These are phyloP conservation scores for Thozetella sp. DNA, from an alignment of 495 filamentous ascomycete genomes.

Conservation along the genomic window DNA sequence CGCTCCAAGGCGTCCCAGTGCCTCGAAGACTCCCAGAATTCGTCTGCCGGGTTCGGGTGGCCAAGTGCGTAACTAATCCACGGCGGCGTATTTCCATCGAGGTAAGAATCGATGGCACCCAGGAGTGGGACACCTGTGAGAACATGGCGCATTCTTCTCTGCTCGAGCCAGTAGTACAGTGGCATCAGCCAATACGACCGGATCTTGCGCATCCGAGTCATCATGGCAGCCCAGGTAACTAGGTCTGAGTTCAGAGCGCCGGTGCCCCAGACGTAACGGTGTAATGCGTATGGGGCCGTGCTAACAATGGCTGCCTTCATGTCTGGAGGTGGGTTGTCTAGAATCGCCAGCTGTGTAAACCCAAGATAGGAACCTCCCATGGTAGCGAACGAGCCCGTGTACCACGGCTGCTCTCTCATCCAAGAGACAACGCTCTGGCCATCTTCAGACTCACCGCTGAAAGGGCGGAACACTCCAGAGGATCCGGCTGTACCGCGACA, in stretches of 20 bases:
- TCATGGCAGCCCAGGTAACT: constrained; percentile 15
- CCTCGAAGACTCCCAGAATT: constrained; percentile 14
- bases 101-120: constrained; percentile 15
- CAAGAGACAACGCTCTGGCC: constrained; percentile 28
- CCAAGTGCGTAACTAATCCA: constrained; percentile 13
- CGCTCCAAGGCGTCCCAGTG: constrained; percentile 20
- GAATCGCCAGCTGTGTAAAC: constrained; percentile 29
- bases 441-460: constrained; percentile 18
- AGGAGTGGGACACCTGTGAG: constrained; percentile 10
- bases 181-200: too few relatives aligned
- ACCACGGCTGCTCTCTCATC: constrained; percentile 38
- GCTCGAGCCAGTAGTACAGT: neutral
- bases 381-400: constrained; percentile 31
- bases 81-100: constrained; percentile 17
- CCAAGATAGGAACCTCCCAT: constrained; percentile 28
- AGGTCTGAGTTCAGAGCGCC: constrained; percentile 24
- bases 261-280: constrained; percentile 19
- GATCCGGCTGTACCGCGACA: constrained; percentile 28
- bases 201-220: neutral
- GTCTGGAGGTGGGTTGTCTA: constrained; percentile 24
- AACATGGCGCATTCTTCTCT: neutral
- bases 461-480: constrained; percentile 16
- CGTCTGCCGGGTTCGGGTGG: constrained; percentile 11
- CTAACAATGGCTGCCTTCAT: constrained; percentile 26
- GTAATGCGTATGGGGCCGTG: constrained; percentile 19